phyloP scores from a whole-genome alignment of 345 rosid genomes.

The Aquilaria sinensis region DNA sequence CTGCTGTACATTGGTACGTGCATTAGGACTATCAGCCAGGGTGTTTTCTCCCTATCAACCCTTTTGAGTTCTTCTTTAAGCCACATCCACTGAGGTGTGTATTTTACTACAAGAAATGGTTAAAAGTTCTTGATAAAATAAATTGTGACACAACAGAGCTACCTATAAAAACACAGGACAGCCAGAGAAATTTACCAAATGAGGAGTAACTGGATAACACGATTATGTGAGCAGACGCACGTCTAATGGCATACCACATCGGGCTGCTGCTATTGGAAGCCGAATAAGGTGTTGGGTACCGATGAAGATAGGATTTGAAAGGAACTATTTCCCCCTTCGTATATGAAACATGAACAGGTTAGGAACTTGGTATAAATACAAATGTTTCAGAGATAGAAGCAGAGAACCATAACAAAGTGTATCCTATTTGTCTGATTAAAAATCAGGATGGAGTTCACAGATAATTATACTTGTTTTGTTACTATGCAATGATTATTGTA shows the following conservation, averaged over 20 bases:
- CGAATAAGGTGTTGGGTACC: constrained; percentile 76
- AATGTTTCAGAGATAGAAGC: constrained; percentile 1
- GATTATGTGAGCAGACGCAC: constrained; percentile 93
- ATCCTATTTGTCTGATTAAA: background rate
- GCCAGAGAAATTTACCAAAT: constrained; percentile 50
- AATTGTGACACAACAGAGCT: background rate
- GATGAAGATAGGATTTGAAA: constrained; percentile 75
- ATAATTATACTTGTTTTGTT: too few relatives aligned
- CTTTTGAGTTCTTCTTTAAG: constrained; percentile 55
- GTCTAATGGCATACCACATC: constrained; percentile 84
- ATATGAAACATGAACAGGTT: constrained; percentile 10
- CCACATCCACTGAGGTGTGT: constrained; percentile 90
- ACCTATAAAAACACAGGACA: constrained; percentile 1
- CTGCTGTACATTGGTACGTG: constrained; percentile 81
- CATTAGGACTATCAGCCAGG: constrained; percentile 96
- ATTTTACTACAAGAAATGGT: constrained; percentile 55
- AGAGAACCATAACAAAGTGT: background rate
- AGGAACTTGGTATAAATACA: constrained; percentile 4
- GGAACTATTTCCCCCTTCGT: constrained; percentile 72
- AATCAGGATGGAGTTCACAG: background rate
- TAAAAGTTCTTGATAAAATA: constrained; percentile 5
- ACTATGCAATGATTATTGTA: too few relatives aligned
- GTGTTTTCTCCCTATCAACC: constrained; percentile 89
- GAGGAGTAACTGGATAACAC: constrained; percentile 96
- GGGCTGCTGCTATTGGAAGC: constrained; percentile 79